Evolutionary conservation across 2,329 filamentous ascomycete genomes (phyloP).

Genomic region (Epichloe elymi): DNA sequence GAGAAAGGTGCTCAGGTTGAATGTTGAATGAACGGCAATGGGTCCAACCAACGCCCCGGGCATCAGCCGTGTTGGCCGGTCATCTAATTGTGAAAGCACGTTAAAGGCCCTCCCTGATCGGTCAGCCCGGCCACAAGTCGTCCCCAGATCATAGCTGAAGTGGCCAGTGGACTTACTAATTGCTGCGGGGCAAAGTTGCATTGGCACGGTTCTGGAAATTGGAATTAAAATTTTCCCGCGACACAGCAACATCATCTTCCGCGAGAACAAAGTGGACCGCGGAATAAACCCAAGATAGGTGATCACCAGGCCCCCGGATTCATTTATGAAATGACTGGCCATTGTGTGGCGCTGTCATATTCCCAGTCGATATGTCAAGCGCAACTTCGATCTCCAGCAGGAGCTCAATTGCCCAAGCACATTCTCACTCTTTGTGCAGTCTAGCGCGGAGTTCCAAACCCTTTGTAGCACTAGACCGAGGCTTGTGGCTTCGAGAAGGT

Average conservation of each 20-base stretch:
- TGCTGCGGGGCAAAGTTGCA: background rate
- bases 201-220: slow-evolving; percentile 20
- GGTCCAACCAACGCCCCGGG: slow-evolving; percentile 5
- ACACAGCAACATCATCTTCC: background rate
- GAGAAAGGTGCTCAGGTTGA: slow-evolving; percentile 5
- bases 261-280: background rate
- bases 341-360: background rate
- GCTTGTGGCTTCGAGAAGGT: no score
- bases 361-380: background rate
- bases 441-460: background rate
- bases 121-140: slow-evolving; percentile 15
- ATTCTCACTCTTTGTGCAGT: background rate
- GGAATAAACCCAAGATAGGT: background rate
- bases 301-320: background rate
- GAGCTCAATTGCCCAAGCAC: background rate
- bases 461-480: no score
- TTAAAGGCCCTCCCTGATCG: slow-evolving; percentile 6
- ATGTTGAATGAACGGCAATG: background rate
- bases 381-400: background rate
- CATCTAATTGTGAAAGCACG: slow-evolving; percentile 6
- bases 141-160: slow-evolving; percentile 19
- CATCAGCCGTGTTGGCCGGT: no score
- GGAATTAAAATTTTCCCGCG: background rate
- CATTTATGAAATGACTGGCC: background rate
- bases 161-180: slow-evolving; percentile 1